Base-by-base conservation (phyloP, 495 filamentous ascomycete genomes). In the Talaromyces trachyspermus region DNA sequence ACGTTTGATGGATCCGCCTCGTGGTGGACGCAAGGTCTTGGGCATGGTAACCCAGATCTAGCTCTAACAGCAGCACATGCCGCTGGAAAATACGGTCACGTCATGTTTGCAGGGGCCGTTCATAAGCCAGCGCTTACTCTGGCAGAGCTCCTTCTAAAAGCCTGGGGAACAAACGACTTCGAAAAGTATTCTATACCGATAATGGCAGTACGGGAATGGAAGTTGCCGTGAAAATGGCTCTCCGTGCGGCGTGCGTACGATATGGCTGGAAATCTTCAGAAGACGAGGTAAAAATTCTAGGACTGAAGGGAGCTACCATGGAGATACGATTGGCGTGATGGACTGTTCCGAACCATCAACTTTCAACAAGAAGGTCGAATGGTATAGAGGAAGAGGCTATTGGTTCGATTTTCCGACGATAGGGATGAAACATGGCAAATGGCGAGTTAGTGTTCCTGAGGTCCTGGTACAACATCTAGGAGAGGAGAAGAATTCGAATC, bases 21-120 rank as follows among this genome's bases (percentile, higher is more conserved):
- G 0, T 90, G 86, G 86, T 90, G 86, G 86, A 89, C 86, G 1
- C 86, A 90, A 62, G 86, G 86, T 7, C 71, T 90, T 4, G 86
- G 86, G 6, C 86, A 90, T 53, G 83, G 78, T 11, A 86, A 84
- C 51, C 77, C 83, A 0, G 59, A 66, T 0, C 69, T 90, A 4
- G 69, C 83, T 6, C 71, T 88, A 5, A 76, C 83, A 0, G 84
- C 84, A 3, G 84, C 86, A 2, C 84, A 88, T 57, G 86, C 86
- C 1, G 83, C 86, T 3, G 85, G 86, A n/a, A 75, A 85, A 19
- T 90, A 90, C 54, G 86, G 86, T 2, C 86, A 90, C 60, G 84
- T 90, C 19, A 90, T 89, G 83, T 88, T 90, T 54, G 81, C 85
- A 0, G 78, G 77, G 1, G 76, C 81, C 2, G 71, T 88, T 14